Conservation (phyloP, 768 basidiomycete genomes). For the Phanerodontia chrysosporium region DNA sequence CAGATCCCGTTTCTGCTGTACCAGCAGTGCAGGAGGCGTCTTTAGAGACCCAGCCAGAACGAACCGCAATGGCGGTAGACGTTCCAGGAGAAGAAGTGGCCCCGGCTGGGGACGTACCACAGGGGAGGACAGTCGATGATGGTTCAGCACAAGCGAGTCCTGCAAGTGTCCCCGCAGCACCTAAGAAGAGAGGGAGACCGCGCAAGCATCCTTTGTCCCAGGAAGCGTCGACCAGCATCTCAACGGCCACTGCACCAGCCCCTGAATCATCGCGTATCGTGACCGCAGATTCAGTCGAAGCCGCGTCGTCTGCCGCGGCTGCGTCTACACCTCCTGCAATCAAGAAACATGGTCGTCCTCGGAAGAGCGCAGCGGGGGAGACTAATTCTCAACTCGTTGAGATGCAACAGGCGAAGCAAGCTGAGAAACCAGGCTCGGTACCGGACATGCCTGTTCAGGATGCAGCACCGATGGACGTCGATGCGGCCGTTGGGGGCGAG, state of each 20-base stretch:
- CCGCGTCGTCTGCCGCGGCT: no score
- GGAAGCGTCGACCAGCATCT: not conserved
- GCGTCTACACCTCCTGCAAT: not conserved
- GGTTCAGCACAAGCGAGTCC: not conserved
- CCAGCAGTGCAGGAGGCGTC: no score
- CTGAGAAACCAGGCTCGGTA: not conserved
- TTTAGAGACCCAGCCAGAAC: no score
- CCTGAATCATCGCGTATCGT: no score
- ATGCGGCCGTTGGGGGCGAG: not conserved
- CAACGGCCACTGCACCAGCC: not conserved
- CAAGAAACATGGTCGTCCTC: not conserved
- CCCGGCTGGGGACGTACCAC: no score
- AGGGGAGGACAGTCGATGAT: no score
- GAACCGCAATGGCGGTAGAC: no score
- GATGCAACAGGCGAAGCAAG: not conserved
- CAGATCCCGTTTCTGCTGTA: no score
- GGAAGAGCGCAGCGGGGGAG: not conserved
- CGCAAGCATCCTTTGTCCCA: not conserved
- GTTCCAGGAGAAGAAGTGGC: not conserved
- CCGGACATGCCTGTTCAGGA: not conserved
- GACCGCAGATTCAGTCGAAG: no score
- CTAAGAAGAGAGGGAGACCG: constrained; percentile 3
- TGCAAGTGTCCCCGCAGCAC: not conserved
- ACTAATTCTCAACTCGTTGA: not conserved
- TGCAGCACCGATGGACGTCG: not conserved